A percentile compares a stretch with the other conserved stretches of the same genome.
phyloP scores from a whole-genome alignment of 495 filamentous ascomycete genomes.

The Xylaria acuta region DNA sequence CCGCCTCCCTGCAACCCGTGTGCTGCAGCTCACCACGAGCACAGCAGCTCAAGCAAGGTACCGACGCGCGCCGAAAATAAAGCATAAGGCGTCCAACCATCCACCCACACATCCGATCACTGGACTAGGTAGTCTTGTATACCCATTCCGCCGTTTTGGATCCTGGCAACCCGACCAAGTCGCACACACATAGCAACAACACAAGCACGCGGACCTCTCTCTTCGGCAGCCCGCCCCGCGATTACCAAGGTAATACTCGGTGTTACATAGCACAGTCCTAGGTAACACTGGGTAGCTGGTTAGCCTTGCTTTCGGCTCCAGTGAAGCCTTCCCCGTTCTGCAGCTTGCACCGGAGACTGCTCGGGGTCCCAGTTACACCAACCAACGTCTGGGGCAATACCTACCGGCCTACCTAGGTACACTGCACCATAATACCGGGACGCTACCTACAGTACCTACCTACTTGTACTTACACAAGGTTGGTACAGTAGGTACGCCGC shows the following conservation, averaged over 20 bases:
- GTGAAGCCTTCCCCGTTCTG: constrained; percentile 9
- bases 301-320: not conserved
- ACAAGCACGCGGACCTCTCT: not conserved
- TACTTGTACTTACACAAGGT: no score
- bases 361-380: not conserved
- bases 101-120: not conserved
- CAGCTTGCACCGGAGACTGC: no score
- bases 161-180: not conserved
- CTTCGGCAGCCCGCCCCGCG: not conserved
- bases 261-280: not conserved
- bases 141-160: not conserved
- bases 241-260: not conserved
- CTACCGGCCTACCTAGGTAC: not conserved
- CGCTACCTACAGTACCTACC: no score
- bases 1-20: not conserved
- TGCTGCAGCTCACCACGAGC: not conserved
- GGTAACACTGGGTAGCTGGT: not conserved
- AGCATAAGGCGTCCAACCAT: not conserved
- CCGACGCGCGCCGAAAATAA: not conserved
- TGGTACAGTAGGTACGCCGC: not conserved
- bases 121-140: not conserved
- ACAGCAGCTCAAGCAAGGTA: constrained; percentile 3
- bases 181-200: no score
- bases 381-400: not conserved
- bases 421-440: not conserved